These are phyloP conservation scores for Cryptosporidium ubiquitum DNA, from an alignment of 169 alveolate genomes.

Conservation along the genomic window DNA sequence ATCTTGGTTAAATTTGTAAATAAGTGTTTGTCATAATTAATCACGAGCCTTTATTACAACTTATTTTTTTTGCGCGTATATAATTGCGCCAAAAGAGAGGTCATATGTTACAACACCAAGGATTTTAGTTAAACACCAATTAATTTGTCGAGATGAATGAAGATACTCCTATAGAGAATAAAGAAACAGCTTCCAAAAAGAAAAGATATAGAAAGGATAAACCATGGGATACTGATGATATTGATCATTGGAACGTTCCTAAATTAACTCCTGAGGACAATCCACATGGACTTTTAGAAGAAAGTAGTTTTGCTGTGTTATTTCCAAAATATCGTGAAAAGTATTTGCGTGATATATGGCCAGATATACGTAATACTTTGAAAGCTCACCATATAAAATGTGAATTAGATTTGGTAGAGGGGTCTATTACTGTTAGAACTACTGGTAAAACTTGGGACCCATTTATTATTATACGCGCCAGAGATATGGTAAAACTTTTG, in stretches of 20 bases:
- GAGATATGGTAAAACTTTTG: conserved; percentile 97
- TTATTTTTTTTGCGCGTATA: not conserved
- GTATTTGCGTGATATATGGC: conserved; percentile 96
- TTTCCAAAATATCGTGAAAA: conserved; percentile 99
- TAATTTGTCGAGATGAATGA: not conserved
- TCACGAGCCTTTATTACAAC: not conserved
- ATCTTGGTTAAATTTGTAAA: conserved; percentile 8
- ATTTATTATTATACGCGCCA: conserved; percentile 92
- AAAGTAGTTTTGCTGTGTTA: conserved; percentile 95
- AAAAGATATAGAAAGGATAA: conserved; percentile 95
- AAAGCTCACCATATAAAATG: conserved; percentile 91
- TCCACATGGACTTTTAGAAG: conserved; percentile 94
- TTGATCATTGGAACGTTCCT: conserved; percentile 97
- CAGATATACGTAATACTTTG: conserved; percentile 90
- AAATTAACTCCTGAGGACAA: conserved; percentile 85
- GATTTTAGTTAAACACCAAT: not conserved
- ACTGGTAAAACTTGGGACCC: conserved; percentile 99
- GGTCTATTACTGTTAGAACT: conserved; percentile 98
- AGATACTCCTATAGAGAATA: not conserved
- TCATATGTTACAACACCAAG: not conserved
- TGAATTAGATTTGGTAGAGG: conserved; percentile 97
- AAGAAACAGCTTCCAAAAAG: conserved; percentile 76
- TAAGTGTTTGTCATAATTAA: not conserved
- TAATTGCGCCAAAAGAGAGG: not conserved
- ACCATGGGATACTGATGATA: conserved; percentile 99